These are phyloP conservation scores for Dryas drummondii DNA, from an alignment of 306 rosid genomes.

Conservation along the genomic window DNA sequence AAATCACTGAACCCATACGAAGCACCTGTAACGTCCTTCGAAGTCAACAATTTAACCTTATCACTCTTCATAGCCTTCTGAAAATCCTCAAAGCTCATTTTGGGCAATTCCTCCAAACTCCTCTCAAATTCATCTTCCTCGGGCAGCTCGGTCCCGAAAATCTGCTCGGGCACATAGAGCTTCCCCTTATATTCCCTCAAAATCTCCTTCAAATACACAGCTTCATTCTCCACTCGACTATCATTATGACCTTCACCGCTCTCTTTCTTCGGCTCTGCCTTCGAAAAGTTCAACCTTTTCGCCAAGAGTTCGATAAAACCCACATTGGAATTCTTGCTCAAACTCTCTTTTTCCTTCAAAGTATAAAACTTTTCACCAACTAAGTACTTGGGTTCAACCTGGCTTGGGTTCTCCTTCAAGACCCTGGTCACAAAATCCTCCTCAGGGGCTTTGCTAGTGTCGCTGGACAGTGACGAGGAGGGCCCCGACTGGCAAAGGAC, in stretches of 20 bases:
- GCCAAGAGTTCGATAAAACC: conserved; percentile 41
- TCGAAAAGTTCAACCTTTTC: conserved; percentile 46
- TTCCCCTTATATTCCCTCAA: conserved; percentile 88
- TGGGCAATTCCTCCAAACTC: conserved; percentile 54
- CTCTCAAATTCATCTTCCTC: conserved; percentile 76
- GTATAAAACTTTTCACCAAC: conserved; percentile 67
- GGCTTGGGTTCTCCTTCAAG: conserved; percentile 90
- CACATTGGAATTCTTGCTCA: conserved; percentile 37
- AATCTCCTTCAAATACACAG: conserved; percentile 75
- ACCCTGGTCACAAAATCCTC: conserved; percentile 79
- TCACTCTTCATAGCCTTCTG: conserved; percentile 56
- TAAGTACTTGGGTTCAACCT: conserved; percentile 76
- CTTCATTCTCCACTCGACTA: conserved; percentile 35
- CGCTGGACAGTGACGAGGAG: conserved; percentile 33
- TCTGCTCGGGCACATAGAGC: conserved; percentile 91
- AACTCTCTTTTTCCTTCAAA: conserved; percentile 59
- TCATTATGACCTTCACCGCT: conserved; percentile 34
- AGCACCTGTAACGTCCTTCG: conserved; percentile 46
- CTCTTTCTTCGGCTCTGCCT: conserved; percentile 31
- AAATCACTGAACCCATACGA: conserved; percentile 44
- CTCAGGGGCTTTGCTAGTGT: conserved; percentile 25
- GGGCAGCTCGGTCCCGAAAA: conserved; percentile 53
- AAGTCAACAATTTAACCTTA: conserved; percentile 67
- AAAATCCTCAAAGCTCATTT: conserved; percentile 70
- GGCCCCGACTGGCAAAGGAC: conserved; percentile 47